Base-by-base conservation (phyloP, 2,329 filamentous ascomycete genomes). In the Fonsecaea pugnacius region DNA sequence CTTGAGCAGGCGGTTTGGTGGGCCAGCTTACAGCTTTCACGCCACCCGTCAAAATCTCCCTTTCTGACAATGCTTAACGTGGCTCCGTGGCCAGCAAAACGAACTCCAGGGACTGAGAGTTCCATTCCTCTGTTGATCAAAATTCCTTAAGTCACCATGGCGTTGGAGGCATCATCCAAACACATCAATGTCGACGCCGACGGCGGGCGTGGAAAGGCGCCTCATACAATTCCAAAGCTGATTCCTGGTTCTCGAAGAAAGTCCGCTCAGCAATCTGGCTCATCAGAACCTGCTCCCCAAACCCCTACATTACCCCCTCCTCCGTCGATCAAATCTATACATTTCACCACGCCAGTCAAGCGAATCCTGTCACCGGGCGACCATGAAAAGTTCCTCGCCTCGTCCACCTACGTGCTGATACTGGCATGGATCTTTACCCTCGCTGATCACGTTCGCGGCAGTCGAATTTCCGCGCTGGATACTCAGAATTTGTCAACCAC, bases 361-460 rank as follows among this genome's bases (percentile, higher is more conserved):
- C 86, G 93, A 8, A 98, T 99, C 58, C 80, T 99, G 12, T 94
- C 92, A 2, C 82, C 82, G 1, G 81, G 85, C 55, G 95, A 99
- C 70, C 93, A 96, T 74, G 84, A 91, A 18, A 78, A 92, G 3
- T 99, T 98, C 72, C 83, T 92, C 18, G 79, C 85, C 0, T 97
- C 93, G 0, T 82, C 89, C 0, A 89, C 93, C 6, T 90, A 91
- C 76, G 82, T 82, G 7, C 84, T 98, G 46, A 84, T 99, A 50
- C 81, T 91, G 63, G 87, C 91, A 21, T 99, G 96, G 78, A 84
- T 97, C 67, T 97, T 96, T 77, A 85, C 86, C 9, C 86, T 99
- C 24, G 89, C 92, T 51, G 93, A 97, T 72, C 87, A 90, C 3
- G 91, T 96, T 51, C 81, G 87, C 56, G 88, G 91, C 73, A 86